A percentile compares a stretch with the other conserved stretches of the same genome.
Conservation (phyloP, 371 early-diverging fungal species). For the Lichtheimia ramosa region DNA sequence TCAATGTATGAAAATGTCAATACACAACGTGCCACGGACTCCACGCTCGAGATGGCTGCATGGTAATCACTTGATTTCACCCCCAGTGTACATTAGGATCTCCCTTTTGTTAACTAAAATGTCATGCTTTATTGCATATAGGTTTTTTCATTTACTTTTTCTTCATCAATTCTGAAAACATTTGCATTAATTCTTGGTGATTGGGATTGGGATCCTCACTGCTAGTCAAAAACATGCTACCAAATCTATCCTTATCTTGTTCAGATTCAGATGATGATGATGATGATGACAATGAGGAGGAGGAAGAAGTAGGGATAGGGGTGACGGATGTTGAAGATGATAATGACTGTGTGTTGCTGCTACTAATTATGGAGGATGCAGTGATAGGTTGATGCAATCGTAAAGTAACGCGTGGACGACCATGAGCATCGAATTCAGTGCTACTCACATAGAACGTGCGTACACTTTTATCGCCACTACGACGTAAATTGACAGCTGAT, state of each 20-base stretch:
- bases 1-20: slow-evolving; percentile 12
- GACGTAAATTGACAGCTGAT: slow-evolving; percentile 19
- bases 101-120: not conserved
- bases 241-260: not conserved
- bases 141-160: not conserved
- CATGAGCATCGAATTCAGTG: slow-evolving; percentile 61
- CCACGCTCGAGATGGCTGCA: slow-evolving; percentile 9
- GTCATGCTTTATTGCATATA: slow-evolving; percentile 4
- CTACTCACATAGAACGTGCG: slow-evolving; percentile 67
- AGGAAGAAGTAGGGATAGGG: not conserved
- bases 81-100: not conserved
- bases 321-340: not conserved
- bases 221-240: slow-evolving; percentile 23
- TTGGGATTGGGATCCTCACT: slow-evolving; percentile 15
- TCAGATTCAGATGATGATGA: not conserved
- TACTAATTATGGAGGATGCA: slow-evolving; percentile 6
- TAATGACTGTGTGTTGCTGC: not conserved
- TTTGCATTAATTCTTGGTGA: slow-evolving; percentile 14
- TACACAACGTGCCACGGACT: slow-evolving; percentile 19
- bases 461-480: slow-evolving; percentile 30
- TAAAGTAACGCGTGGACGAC: slow-evolving; percentile 58
- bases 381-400: slow-evolving; percentile 20
- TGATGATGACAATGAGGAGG: not conserved
- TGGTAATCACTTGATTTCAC: not conserved
- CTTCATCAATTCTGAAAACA: slow-evolving; percentile 2